Evolutionary conservation across 495 filamentous ascomycete species (phyloP), one percentile per base, ranked within the genome.

Genomic region (Melanomma pulvis-pyrius): DNA sequence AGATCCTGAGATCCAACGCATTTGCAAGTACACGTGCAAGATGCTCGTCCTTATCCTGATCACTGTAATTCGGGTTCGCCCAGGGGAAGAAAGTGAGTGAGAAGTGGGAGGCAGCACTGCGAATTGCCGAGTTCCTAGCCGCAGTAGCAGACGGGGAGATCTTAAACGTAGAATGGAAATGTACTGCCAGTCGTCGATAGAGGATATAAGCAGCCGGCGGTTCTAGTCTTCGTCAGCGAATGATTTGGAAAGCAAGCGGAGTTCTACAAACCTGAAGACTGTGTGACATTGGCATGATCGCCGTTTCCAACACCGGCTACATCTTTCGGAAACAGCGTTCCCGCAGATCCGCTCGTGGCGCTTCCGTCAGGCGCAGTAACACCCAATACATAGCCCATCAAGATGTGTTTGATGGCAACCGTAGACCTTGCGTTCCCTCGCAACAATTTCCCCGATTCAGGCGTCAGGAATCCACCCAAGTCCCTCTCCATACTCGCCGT

Each of bases 51-150:
- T 62, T 56, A 21, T 68, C 58, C 24, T 56, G 36, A 24, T 68
- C 65, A 21, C 25, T 9, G 41, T 29, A 41, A 26, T 15, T 22
- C 2, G 65, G 65, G 30, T 68, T 62, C 6, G 58, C 65, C 65
- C 65, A 68, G 11, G 65, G 58, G 58, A 68, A 68, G 59, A 68
- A 68, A 11, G 65, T 57, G 8, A 68, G 49, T 12, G 58, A n/a
- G 50, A 68, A 68, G 36, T 62, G 65, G 22, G 61, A 49, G 6
- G 65, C 65, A 7, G 65, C 57, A 28, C 62, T 58, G 22, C 39
- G 52, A 24, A 68, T 58, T 13, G 53, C 25, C 8, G 65, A 62
- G 12, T 34, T 26, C 12, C 25, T n/a, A 9, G 51, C 24, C 44
- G 32, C n/a, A 12, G 25, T 8, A 2, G 2, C 5, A 8, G 58